phyloP scores from a whole-genome alignment of 345 rosid genomes.

The Balakata baccata region DNA sequence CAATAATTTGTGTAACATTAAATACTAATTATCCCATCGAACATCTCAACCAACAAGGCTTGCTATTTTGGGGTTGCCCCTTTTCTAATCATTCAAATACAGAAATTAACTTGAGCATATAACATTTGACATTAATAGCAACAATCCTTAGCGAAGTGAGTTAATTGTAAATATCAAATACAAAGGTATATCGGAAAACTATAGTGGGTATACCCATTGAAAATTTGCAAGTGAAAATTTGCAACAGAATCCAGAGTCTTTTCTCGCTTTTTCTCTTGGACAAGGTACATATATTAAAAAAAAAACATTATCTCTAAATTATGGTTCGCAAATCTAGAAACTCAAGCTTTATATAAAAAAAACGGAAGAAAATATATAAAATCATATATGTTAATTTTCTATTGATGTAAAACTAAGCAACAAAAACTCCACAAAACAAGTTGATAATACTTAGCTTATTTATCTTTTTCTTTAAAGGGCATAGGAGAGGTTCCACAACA shows the following conservation, averaged over 20 bases:
- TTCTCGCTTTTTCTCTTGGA: constrained; percentile 93
- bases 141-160: neutral
- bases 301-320: constrained; percentile 7
- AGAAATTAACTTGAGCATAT: too few species aligned
- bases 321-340: neutral
- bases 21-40: neutral
- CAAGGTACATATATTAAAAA: constrained; percentile 56
- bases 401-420: too few species aligned
- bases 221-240: constrained; percentile 93
- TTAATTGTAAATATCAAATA: neutral
- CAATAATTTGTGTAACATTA: constrained; percentile 60
- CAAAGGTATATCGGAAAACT: neutral
- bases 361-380: neutral
- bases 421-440: too few species aligned
- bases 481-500: too few species aligned
- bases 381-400: too few species aligned
- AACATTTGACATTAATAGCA: neutral
- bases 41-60: constrained; percentile 4
- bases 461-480: too few species aligned
- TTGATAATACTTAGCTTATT: too few species aligned
- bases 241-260: constrained; percentile 94
- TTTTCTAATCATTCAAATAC: neutral
- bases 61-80: constrained; percentile 1
- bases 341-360: neutral
- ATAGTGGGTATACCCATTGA: neutral